Base-by-base conservation (phyloP, 2,329 filamentous ascomycete species). In the Botrytis aclada region DNA sequence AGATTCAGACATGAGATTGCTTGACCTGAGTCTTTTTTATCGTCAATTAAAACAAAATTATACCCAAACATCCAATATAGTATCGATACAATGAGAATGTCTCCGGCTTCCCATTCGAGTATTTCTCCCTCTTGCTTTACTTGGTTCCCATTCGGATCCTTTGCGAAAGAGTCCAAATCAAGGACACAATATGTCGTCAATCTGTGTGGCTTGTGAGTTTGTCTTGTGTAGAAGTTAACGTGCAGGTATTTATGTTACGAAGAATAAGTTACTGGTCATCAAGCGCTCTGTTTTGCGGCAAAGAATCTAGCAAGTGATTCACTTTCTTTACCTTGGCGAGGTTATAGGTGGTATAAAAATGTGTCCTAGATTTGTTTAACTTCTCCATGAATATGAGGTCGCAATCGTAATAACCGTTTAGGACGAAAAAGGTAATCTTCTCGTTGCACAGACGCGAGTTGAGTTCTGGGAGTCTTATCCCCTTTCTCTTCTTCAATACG, bases 311-410 rank as follows among this genome's bases (percentile, higher is more conserved):
- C 10, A 51, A 25, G 10, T 3, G 10, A n/a, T n/a, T n/a, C 25
- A 14, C 47, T 51, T 25, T 51, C 25, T 51, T n/a, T 0, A 25
- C 22, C 34, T 34, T 34, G 34, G 6, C 34, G 34, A 34, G 34
- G 34, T 34, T 34, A 4, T 34, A 34, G 34, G 4, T 34, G 34
- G 34, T 34, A 34, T n/a, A n/a, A 51, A n/a, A 51, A 51, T 25
- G 0, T 14, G 47, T 51, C 47, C n/a, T n/a, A 25, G 10, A 25
- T 51, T 4, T 6, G 14, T 51, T 14, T 51, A 25, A 51, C 4
- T n/a, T 12, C 4, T 0, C 10, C 4, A n/a, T 4, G 6, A 1
- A 14, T 5, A 12, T 51, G 22, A 51, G 2, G 47, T 6, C 22
- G 18, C 6, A 3, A 45, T 2, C 1, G 22, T 3, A 2, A 16